Evolutionary conservation across 108 stramenopile genomes (phyloP).

Genomic region (Fragilaria radians): DNA sequence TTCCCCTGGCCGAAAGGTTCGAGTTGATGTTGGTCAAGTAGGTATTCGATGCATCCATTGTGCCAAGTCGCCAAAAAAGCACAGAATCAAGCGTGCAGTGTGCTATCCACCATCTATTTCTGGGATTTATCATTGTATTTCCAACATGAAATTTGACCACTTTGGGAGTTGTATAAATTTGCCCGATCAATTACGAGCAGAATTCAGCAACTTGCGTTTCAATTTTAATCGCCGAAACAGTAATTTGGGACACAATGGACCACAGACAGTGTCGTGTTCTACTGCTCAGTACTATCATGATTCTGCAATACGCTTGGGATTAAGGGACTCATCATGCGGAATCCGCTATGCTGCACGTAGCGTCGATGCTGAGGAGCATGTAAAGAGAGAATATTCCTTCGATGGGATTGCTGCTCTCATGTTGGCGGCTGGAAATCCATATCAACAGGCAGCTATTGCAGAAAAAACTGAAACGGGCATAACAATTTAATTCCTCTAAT

Average conservation of each 20-base stretch:
- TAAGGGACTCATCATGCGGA: conserved; percentile 33
- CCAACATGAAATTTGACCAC: conserved; percentile 59
- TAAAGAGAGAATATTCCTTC: background rate
- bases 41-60: conserved; percentile 50
- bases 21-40: conserved; percentile 36
- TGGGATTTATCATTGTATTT: conserved; percentile 41
- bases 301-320: conserved; percentile 34
- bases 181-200: conserved; percentile 6
- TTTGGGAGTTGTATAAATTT: conserved; percentile 28
- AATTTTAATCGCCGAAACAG: conserved; percentile 11
- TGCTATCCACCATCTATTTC: conserved; percentile 38
- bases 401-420: conserved; percentile 15
- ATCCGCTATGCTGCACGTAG: conserved; percentile 23
- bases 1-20: conserved; percentile 41
- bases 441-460: background rate
- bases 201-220: conserved; percentile 16
- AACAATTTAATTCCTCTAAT: background rate
- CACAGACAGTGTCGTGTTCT: conserved; percentile 6
- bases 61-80: conserved; percentile 11
- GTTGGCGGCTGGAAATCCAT: conserved; percentile 8
- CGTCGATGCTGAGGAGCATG: background rate
- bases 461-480: background rate
- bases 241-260: conserved; percentile 8
- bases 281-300: conserved; percentile 42
- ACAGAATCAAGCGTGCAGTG: conserved; percentile 41